Base-by-base conservation (phyloP, 139 green algal genomes). In the Picocystis salinarum region DNA sequence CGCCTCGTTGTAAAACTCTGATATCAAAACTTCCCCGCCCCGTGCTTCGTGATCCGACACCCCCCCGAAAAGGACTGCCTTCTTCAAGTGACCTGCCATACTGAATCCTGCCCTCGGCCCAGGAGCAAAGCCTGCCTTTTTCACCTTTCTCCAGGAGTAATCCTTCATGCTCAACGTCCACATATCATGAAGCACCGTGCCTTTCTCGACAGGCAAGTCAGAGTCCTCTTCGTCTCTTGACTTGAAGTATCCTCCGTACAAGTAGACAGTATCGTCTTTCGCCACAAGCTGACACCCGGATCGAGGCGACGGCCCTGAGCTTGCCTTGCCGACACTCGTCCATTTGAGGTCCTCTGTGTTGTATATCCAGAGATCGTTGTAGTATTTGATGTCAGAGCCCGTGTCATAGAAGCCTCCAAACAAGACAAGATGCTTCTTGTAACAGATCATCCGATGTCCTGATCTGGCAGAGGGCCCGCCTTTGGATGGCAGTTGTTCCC, bases 351-450 rank as follows among this genome's bases (percentile, higher is more conserved):
- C 67, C 10, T 77, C 57, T 26, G 89, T 44, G 61, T 91, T 67
- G 10, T 92, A 73, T 26, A 61, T 49, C 73, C 79, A 93, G 28
- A 91, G 40, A 55, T 94, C 82, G 50, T 89, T 89, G 66, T 82
- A 92, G 57, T 94, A 95, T 52, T 74, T 79, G 27, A 79, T 50
- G 1, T 83, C 74, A 3, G 53, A 24, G 0, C 75, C 70, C 0
- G 59, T 78, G 59, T 98, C 84, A 55, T 84, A 93, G 62, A 95
- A 98, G 15, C 88, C 88, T 7, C 88, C 85, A 65, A 95, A 93
- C 13, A 94, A 37, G 15, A 92, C 22, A 6, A 90, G 40, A n/a
- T 50, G 61, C 56, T 67, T 60, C 48, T 89, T 85, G 55, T 77
- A 59, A 28, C 76, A 15, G 17, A 62, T 63, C 19, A 60, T 53